These are phyloP conservation scores for Fusarium virguliforme DNA, from an alignment of 2,329 filamentous ascomycete species.

Conservation along the genomic window DNA sequence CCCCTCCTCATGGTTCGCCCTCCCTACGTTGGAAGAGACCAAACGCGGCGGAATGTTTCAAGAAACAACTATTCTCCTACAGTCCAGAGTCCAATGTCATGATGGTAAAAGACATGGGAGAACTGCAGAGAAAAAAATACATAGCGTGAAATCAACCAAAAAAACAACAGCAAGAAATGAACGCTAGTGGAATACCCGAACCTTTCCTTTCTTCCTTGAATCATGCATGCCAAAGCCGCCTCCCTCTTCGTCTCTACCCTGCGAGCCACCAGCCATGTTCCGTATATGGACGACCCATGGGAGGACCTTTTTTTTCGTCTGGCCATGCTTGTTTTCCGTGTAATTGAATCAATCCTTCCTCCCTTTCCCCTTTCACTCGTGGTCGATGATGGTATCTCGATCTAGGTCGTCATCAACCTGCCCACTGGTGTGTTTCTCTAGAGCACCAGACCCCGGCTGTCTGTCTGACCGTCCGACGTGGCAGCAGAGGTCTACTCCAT, in stretches of 20 bases:
- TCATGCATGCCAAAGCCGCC: slow-evolving; percentile 8
- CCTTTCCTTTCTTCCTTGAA: slow-evolving; percentile 15
- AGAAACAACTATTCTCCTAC: slow-evolving; percentile 26
- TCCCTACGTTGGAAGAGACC: slow-evolving; percentile 21
- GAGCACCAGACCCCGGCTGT: slow-evolving; percentile 7
- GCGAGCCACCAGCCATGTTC: slow-evolving; percentile 10
- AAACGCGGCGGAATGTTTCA: slow-evolving; percentile 18
- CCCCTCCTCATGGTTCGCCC: slow-evolving; percentile 27
- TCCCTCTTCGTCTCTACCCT: slow-evolving; percentile 13
- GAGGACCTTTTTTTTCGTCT: slow-evolving; percentile 29
- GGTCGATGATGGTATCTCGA: slow-evolving; percentile 1
- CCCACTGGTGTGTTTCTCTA: slow-evolving; percentile 21
- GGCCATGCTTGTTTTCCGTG: slow-evolving; percentile 21
- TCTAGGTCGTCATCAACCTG: slow-evolving; percentile 4
- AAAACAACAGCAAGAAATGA: slow-evolving; percentile 34
- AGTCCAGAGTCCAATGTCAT: slow-evolving; percentile 24
- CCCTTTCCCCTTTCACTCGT: slow-evolving; percentile 5
- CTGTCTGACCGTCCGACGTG: slow-evolving; percentile 2
- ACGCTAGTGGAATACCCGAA: slow-evolving; percentile 45
- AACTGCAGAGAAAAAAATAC: slow-evolving; percentile 8
- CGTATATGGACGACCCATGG: slow-evolving; percentile 13
- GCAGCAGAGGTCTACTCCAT: slow-evolving; percentile 50
- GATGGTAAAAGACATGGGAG: slow-evolving; percentile 8
- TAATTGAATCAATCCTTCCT: slow-evolving; percentile 3
- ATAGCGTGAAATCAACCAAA: slow-evolving; percentile 15